phyloP scores from a whole-genome alignment of 345 rosid species.

The Aegle marmelos region DNA sequence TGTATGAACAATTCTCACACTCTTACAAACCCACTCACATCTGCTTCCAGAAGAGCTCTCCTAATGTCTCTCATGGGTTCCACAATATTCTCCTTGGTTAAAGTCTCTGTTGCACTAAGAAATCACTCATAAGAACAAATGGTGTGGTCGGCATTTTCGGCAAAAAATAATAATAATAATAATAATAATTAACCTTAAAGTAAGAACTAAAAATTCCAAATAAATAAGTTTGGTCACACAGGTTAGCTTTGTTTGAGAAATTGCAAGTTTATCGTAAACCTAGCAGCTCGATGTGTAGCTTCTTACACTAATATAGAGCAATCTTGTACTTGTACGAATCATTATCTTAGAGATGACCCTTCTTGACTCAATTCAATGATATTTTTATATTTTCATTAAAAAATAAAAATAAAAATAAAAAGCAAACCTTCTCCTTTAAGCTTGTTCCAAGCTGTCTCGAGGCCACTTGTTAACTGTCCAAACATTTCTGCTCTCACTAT shows the following conservation, averaged over 20 bases:
- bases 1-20: not conserved
- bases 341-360: not conserved
- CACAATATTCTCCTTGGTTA: constrained; percentile 89
- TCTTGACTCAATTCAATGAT: not conserved
- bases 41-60: constrained; percentile 97
- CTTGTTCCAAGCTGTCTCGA: constrained; percentile 95
- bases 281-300: not conserved
- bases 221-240: not conserved
- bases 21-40: constrained; percentile 56
- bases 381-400: not conserved
- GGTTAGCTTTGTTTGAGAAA: no score
- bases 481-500: constrained; percentile 94
- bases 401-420: not conserved
- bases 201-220: not conserved
- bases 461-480: constrained; percentile 89
- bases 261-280: no score
- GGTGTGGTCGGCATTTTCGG: not conserved
- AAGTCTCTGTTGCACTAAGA: constrained; percentile 54
- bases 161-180: no score
- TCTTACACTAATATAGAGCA: not conserved
- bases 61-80: constrained; percentile 99
- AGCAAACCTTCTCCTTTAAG: constrained; percentile 89
- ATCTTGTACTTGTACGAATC: not conserved
- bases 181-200: not conserved
- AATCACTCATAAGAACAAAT: constrained; percentile 1